phyloP scores from a whole-genome alignment of 1,139 yeast species.

The Saccharomyces hybrid region DNA sequence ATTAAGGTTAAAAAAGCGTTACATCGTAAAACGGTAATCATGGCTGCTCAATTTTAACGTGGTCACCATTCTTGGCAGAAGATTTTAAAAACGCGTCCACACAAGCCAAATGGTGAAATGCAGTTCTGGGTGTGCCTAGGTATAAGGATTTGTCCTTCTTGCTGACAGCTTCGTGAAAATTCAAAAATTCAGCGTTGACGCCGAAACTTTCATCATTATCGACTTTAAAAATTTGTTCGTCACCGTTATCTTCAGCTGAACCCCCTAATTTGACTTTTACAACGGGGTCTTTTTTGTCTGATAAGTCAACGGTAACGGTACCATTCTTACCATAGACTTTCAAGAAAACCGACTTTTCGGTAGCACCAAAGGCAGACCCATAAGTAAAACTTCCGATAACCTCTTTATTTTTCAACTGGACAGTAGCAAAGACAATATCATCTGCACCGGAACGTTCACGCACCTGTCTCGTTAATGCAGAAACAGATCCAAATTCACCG shows the following conservation, averaged over 20 bases:
- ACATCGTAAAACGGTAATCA: neutral
- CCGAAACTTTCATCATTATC: slow-evolving; percentile 49
- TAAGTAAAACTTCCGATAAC: slow-evolving; percentile 83
- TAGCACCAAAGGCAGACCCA: slow-evolving; percentile 85
- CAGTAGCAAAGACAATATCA: slow-evolving; percentile 67
- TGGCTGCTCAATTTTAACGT: slow-evolving; percentile 42
- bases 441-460: slow-evolving; percentile 71
- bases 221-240: slow-evolving; percentile 41
- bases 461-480: slow-evolving; percentile 70
- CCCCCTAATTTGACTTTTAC: slow-evolving; percentile 41
- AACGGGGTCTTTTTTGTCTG: slow-evolving; percentile 43
- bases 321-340: slow-evolving; percentile 75
- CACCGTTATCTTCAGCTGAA: slow-evolving; percentile 39
- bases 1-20: neutral
- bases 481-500: slow-evolving; percentile 61
- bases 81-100: slow-evolving; percentile 79
- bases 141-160: slow-evolving; percentile 56
- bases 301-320: slow-evolving; percentile 55
- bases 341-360: slow-evolving; percentile 59
- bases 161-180: slow-evolving; percentile 63
- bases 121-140: slow-evolving; percentile 57
- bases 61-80: slow-evolving; percentile 50
- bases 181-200: slow-evolving; percentile 60
- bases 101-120: slow-evolving; percentile 88
- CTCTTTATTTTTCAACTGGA: slow-evolving; percentile 51